Conservation (phyloP, 208 protist genomes). For the Lotmaria passim region DNA sequence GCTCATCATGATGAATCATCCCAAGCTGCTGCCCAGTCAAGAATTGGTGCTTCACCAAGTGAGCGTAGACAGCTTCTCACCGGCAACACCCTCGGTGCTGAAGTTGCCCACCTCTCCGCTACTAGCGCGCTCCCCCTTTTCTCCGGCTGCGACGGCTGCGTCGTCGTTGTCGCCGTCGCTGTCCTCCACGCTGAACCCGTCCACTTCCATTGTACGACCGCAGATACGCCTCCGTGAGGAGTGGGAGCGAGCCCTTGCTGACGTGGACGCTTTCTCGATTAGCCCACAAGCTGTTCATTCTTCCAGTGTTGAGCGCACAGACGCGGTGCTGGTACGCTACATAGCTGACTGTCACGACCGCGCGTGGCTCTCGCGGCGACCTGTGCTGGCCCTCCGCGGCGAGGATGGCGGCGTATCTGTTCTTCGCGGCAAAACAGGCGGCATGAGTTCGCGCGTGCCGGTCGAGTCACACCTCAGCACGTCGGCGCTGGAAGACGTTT, state of each 20-base stretch:
- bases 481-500: conserved; percentile 60
- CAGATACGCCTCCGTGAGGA: conserved; percentile 47
- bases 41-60: conserved; percentile 71
- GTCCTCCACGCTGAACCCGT: conserved; percentile 18
- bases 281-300: conserved; percentile 20
- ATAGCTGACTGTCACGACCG: conserved; percentile 71
- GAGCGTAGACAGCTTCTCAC: conserved; percentile 49
- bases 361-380: conserved; percentile 53
- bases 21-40: conserved; percentile 61
- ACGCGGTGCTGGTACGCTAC: conserved; percentile 51
- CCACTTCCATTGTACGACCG: conserved; percentile 59
- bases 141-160: background rate
- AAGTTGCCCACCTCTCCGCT: conserved; percentile 34
- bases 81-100: conserved; percentile 25
- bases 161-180: conserved; percentile 5
- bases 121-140: conserved; percentile 27
- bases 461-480: conserved; percentile 15
- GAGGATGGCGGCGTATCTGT: conserved; percentile 33
- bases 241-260: conserved; percentile 48
- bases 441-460: conserved; percentile 24
- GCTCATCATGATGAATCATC: conserved; percentile 41
- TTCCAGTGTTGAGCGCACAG: conserved; percentile 18
- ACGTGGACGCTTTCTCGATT: conserved; percentile 47
- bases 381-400: conserved; percentile 23
- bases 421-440: conserved; percentile 56